phyloP scores from a whole-genome alignment of 2,329 filamentous ascomycete species.

The Blastomyces gilchristii region DNA sequence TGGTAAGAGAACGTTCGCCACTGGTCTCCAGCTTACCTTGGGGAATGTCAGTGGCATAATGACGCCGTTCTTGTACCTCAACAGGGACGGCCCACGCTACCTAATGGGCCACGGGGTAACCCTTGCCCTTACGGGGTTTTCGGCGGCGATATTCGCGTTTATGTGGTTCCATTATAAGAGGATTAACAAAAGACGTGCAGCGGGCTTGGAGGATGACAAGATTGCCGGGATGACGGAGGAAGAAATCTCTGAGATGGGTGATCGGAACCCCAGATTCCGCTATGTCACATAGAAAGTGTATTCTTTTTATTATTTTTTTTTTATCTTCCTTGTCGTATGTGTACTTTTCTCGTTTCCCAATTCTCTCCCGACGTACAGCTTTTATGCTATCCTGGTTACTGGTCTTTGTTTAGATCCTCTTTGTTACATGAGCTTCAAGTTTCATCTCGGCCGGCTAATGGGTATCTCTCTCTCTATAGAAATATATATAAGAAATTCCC shows the following conservation, averaged over 20 bases:
- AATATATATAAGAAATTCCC: background rate
- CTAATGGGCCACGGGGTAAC: constrained; percentile 53
- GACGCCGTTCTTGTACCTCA: constrained; percentile 50
- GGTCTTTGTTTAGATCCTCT: background rate
- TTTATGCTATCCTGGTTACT: background rate
- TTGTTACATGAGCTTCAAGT: background rate
- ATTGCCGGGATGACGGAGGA: constrained; percentile 32
- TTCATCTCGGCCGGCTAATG: background rate
- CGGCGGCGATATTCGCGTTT: constrained; percentile 43
- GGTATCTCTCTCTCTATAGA: background rate
- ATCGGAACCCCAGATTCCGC: constrained; percentile 32
- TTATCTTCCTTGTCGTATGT: background rate
- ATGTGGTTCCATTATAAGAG: constrained; percentile 46
- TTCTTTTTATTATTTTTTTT: background rate
- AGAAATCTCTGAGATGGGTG: constrained; percentile 35
- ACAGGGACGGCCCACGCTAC: constrained; percentile 46
- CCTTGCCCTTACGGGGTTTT: constrained; percentile 47
- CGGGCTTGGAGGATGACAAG: constrained; percentile 31
- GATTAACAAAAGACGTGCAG: constrained; percentile 37
- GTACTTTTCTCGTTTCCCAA: background rate
- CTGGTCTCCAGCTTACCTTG: constrained; percentile 58
- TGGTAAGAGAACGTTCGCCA: constrained; percentile 63
- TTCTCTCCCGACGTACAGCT: background rate
- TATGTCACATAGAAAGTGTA: constrained; percentile 25
- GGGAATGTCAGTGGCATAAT: constrained; percentile 64